Evolutionary conservation across 169 alveolate species (phyloP).

Genomic region (Eimeria acervulina): DNA sequence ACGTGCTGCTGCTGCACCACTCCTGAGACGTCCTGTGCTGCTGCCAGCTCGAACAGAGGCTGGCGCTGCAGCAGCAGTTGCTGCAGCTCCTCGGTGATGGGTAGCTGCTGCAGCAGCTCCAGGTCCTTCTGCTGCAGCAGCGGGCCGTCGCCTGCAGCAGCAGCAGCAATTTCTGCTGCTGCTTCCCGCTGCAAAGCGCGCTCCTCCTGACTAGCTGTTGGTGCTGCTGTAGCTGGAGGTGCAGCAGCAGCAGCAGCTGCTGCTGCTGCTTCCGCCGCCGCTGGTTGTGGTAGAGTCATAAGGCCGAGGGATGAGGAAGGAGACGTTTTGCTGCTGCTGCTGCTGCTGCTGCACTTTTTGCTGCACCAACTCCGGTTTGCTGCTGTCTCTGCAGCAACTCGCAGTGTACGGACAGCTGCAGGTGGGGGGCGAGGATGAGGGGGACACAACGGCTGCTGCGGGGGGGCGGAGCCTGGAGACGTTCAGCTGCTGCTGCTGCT

Average conservation of each 20-base stretch:
- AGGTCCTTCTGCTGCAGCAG: conserved; percentile 27
- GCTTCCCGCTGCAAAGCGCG: background rate
- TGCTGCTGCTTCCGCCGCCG: conserved; percentile 19
- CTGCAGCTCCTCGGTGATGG: conserved; percentile 2
- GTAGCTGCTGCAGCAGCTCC: background rate
- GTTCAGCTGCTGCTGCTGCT: background rate
- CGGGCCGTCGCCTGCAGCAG: conserved; percentile 15
- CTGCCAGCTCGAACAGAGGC: conserved; percentile 18
- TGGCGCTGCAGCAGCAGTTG: conserved; percentile 42
- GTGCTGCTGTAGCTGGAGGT: background rate
- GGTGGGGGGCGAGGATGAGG: background rate
- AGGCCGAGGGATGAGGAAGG: background rate
- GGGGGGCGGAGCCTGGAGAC: background rate
- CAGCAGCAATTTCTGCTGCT: background rate
- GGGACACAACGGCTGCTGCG: no score
- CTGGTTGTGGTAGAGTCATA: background rate
- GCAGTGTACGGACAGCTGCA: background rate
- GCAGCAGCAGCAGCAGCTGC: no score
- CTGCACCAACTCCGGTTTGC: background rate
- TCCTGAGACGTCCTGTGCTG: background rate
- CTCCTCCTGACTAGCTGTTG: background rate
- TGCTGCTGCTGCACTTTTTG: background rate
- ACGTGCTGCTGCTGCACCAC: conserved; percentile 11
- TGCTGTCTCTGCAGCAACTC: conserved; percentile 9
- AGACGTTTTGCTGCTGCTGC: background rate